phyloP scores from a whole-genome alignment of 371 early-diverging fungal species.

The Rhizopus delemar region DNA sequence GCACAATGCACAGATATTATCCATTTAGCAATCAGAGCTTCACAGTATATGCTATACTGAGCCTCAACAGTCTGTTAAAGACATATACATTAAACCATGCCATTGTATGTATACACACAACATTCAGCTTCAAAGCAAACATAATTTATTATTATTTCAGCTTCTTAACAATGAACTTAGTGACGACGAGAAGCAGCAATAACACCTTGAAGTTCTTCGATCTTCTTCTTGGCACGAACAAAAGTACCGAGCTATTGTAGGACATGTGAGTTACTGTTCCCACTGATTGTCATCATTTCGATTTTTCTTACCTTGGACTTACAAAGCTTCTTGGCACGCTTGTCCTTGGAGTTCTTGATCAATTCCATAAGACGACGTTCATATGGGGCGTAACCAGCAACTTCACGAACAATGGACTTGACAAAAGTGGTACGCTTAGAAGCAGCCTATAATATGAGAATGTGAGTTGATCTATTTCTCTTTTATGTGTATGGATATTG shows the following conservation, averaged over 20 bases:
- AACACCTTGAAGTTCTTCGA: constrained; percentile 93
- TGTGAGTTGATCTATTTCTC: background rate
- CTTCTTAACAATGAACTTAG: constrained; percentile 13
- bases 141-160: too few species aligned
- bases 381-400: constrained; percentile 97
- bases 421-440: constrained; percentile 91
- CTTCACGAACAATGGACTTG: constrained; percentile 94
- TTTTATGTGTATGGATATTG: background rate
- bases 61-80: background rate
- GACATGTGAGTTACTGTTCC: constrained; percentile 86
- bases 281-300: constrained; percentile 38
- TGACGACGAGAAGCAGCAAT: constrained; percentile 95
- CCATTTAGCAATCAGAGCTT: too few species aligned
- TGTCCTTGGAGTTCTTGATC: constrained; percentile 99
- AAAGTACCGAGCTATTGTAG: constrained; percentile 89
- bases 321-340: constrained; percentile 98
- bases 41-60: too few species aligned
- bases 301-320: constrained; percentile 90
- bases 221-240: constrained; percentile 97
- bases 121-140: too few species aligned
- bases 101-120: too few species aligned
- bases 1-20: too few species aligned
- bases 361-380: constrained; percentile 99
- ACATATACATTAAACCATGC: background rate
- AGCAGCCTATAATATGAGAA: constrained; percentile 51